Evolutionary conservation across 1,284 basidiomycete genomes (phyloP).

Genomic region (Puccinia polysora): DNA sequence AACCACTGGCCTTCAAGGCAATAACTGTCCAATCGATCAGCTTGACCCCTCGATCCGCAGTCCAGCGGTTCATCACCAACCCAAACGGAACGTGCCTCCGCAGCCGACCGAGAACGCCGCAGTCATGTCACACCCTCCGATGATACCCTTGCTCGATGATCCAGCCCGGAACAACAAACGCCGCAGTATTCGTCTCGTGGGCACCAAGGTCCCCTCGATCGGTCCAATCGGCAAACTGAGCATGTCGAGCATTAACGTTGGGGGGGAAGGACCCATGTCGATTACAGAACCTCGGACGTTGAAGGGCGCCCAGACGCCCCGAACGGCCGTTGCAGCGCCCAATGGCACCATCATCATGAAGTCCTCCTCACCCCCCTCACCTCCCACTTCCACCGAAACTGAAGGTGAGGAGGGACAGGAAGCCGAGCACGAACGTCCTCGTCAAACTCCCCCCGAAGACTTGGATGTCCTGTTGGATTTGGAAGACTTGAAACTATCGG

Average conservation of each 20-base stretch:
- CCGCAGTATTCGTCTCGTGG: conserved; percentile 27
- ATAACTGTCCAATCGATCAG: conserved; percentile 1
- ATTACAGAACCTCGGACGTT: conserved; percentile 18
- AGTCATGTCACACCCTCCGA: conserved; percentile 35
- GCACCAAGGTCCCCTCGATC: conserved; percentile 38
- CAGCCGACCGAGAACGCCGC: background rate
- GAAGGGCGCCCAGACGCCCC: background rate
- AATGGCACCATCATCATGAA: conserved; percentile 2
- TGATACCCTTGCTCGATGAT: conserved; percentile 39
- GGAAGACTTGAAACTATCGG: conserved; percentile 83
- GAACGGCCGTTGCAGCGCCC: conserved; percentile 8
- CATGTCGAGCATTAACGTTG: conserved; percentile 23
- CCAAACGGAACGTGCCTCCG: background rate
- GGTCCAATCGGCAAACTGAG: conserved; percentile 38
- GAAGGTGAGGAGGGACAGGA: conserved; percentile 55
- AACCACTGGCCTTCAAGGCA: background rate
- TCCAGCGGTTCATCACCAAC: background rate
- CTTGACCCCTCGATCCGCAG: conserved; percentile 5
- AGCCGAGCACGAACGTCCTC: conserved; percentile 76
- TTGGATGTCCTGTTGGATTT: conserved; percentile 86
- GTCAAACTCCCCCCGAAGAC: conserved; percentile 65
- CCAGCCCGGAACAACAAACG: conserved; percentile 18
- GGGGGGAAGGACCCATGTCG: conserved; percentile 3
- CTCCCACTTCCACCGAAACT: conserved; percentile 59
- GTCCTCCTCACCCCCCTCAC: conserved; percentile 12